A percentile compares a stretch with the other conserved stretches of the same genome.
Conservation (phyloP, 352 stramenopile genomes). For the Pythium utonaiense region DNA sequence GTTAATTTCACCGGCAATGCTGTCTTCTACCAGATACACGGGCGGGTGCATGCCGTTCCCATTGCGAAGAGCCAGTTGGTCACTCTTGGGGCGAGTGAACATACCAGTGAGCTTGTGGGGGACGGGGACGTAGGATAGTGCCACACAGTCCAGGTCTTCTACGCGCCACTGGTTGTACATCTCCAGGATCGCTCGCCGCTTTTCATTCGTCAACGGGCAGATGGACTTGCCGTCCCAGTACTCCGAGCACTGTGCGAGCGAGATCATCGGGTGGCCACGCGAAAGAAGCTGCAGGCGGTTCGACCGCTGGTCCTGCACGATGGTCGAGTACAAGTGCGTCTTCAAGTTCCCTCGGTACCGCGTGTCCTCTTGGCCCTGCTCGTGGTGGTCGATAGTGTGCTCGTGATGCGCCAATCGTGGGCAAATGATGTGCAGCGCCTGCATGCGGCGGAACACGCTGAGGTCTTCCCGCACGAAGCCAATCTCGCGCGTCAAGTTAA, state of each 20-base stretch:
- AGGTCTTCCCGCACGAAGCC: slow-evolving; percentile 76
- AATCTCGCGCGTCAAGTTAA: slow-evolving; percentile 80
- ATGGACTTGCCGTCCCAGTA: slow-evolving; percentile 89
- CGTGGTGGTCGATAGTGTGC: slow-evolving; percentile 82
- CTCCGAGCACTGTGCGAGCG: slow-evolving; percentile 73
- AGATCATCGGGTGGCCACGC: slow-evolving; percentile 68
- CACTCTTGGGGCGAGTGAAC: slow-evolving; percentile 32
- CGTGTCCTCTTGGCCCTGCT: slow-evolving; percentile 82
- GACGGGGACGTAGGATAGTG: slow-evolving; percentile 79
- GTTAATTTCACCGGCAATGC: slow-evolving; percentile 40
- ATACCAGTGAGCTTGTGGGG: slow-evolving; percentile 63
- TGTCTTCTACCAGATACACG: slow-evolving; percentile 84
- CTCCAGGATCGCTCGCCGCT: slow-evolving; percentile 73
- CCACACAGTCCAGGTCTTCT: slow-evolving; percentile 81
- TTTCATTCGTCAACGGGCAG: slow-evolving; percentile 76
- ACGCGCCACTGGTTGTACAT: slow-evolving; percentile 90
- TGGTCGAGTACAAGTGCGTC: slow-evolving; percentile 81
- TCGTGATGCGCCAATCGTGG: slow-evolving; percentile 76
- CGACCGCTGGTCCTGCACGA: slow-evolving; percentile 81
- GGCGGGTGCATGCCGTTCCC: slow-evolving; percentile 44
- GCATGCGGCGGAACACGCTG: slow-evolving; percentile 52
- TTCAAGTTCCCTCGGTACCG: slow-evolving; percentile 82
- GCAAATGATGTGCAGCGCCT: slow-evolving; percentile 82
- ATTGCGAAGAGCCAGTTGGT: slow-evolving; percentile 19
- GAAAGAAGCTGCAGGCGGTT: slow-evolving; percentile 77